Base-by-base conservation (phyloP, 768 basidiomycete species). In the Russula sp. region DNA sequence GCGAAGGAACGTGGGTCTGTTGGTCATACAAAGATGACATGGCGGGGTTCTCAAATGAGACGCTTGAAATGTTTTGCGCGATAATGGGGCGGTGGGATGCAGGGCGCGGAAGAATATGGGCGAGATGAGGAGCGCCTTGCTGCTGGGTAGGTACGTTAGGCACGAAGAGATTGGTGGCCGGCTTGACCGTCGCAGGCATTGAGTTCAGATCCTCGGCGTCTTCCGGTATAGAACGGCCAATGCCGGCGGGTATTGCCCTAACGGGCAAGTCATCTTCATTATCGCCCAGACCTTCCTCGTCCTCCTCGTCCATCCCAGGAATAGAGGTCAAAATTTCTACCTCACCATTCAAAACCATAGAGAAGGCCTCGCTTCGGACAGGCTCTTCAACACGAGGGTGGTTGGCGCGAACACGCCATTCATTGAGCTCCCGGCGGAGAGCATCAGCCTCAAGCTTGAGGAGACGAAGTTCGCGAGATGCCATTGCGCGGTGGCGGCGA, bases 401-500 rank as follows among this genome's bases (percentile, higher is more conserved):
- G 31, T 82, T 85, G 31, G 84, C 83, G 54, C 88, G 84, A 66
- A 85, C 84, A 61, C 94, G 87, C 90, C 94, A 97, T 65, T 94
- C 91, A 76, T 98, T 97, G 70, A 98, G 80, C 73, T 99, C 94
- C 53, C 86, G 82, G 55, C 94, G 84, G 65, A 98, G 85, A 8
- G 88, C 87, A 74, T 96, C 92, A 22, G 90, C 78, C 76, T 98
- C 94, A 68, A 79, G 75, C 71, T 89, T 90, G 70, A 95, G 74
- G 55, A 83, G 72, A 55, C 93, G 87, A 39, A 97, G 80, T 72
- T 95, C 90, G 65, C 87, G 84, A 9, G 91, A 82, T 16, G 93
- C 92, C 66, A 94, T 80, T 20, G 87, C 76, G 54, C 91, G 86
- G 71, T 93, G 89, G 48, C 91, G 82, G 54, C 91, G 85, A 45